phyloP scores from a whole-genome alignment of 208 protist species.

The Trypanosoma caninum region DNA sequence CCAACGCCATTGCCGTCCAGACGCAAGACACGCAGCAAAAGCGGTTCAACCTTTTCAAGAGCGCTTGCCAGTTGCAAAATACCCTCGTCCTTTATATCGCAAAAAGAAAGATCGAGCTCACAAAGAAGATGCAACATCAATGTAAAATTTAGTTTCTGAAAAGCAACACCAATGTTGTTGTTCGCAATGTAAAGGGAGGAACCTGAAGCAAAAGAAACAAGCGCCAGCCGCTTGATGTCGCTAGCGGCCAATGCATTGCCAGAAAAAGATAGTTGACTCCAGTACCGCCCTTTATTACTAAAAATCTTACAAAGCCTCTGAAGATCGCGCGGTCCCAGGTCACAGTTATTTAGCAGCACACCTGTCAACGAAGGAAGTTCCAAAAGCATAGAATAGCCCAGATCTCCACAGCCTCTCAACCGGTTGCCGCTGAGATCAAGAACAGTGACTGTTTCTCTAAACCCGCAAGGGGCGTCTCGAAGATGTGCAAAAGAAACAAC shows the following conservation, averaged over 20 bases:
- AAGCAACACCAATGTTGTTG: constrained; percentile 18
- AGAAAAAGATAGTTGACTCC: constrained; percentile 9
- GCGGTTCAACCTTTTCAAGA: constrained; percentile 34
- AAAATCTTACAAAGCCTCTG: constrained; percentile 39
- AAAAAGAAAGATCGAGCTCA: constrained; percentile 37
- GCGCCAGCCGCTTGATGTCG: constrained; percentile 14
- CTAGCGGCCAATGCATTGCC: not conserved
- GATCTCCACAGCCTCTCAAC: constrained; percentile 26
- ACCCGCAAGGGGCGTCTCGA: constrained; percentile 9
- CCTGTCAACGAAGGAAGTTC: constrained; percentile 21
- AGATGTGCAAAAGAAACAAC: constrained; percentile 31
- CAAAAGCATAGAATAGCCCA: constrained; percentile 27
- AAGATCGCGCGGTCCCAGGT: constrained; percentile 20
- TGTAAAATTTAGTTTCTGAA: constrained; percentile 26
- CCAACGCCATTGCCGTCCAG: constrained; percentile 44
- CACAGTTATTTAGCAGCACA: constrained; percentile 26
- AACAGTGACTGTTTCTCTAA: constrained; percentile 19
- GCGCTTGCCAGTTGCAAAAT: constrained; percentile 39
- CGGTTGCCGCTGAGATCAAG: constrained; percentile 31
- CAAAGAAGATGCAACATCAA: constrained; percentile 25
- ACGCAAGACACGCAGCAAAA: constrained; percentile 40
- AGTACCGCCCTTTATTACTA: constrained; percentile 9
- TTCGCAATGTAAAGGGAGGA: constrained; percentile 11
- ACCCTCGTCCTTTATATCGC: constrained; percentile 36
- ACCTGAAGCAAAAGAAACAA: constrained; percentile 3